Base-by-base conservation (phyloP, 176 grass and related monocot genomes). In the Phragmites australis region DNA sequence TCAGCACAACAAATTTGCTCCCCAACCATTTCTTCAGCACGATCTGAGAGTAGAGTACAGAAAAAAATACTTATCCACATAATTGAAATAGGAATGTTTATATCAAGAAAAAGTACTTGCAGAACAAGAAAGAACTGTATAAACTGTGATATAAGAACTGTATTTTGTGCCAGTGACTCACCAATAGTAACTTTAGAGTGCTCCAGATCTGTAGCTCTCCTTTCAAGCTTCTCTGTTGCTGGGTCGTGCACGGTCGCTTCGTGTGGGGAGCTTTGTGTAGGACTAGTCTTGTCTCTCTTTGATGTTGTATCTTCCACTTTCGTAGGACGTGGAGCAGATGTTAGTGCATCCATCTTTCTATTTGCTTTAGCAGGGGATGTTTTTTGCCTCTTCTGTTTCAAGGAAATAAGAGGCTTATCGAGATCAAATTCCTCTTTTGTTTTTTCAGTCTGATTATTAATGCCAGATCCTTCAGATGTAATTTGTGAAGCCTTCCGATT, bases 341-440 rank as follows among this genome's bases (percentile, higher is more conserved):
- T 13, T 37, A 21, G 8, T 43, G 29, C 5, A 77, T 74, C 53
- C 15, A 49, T 83, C 50, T 27, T 86, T 83, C 14, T 78, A 4
- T 88, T 83, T 47, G 47, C 63, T 57, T 80, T 84, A 47, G 12
- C n/a, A 57, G n/a, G 64, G 55, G 63, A n/a, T 61, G 17, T 56
- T 48, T 80, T 90, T 46, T 41, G 61, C 34, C 41, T 71, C 70
- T 86, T 93, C 32, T 65, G 68, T 76, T 86, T 93, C 44, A 93
- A 80, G 18, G 55, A 45, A 83, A 90, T 86, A 81, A 93, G 69
- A 61, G 85, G 91, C 80, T 86, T 80, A 64, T 86, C 79, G 56
- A 93, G 91, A 58, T 88, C 79, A 30, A 75, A 18, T 39, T 74
- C 85, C 58, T 90, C 88, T 55, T 83, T 54, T 53, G 41, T 3